Conservation (phyloP, 2,329 filamentous ascomycete species). For the Cladosporium sphaerospermum region DNA sequence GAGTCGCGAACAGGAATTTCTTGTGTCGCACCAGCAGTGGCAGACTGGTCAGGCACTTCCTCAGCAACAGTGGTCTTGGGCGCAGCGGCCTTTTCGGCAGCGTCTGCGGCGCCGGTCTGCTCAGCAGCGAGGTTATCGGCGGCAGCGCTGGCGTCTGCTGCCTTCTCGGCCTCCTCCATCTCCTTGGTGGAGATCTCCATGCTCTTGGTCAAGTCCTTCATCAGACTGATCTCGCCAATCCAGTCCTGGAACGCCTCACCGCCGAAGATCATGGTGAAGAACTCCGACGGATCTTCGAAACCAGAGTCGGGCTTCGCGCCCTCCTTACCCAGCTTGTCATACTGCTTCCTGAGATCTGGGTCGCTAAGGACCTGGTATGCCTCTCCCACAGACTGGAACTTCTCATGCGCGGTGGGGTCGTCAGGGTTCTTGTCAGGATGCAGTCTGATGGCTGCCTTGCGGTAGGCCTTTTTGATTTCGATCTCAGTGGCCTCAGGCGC, state of each 20-base stretch:
- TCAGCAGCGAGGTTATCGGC: constrained; percentile 33
- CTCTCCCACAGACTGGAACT: constrained; percentile 79
- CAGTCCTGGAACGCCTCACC: constrained; percentile 93
- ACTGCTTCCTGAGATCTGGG: constrained; percentile 76
- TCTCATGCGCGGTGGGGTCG: constrained; percentile 86
- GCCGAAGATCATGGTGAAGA: constrained; percentile 97
- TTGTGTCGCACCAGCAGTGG: constrained; percentile 13
- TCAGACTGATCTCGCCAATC: constrained; percentile 96
- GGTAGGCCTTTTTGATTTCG: constrained; percentile 95
- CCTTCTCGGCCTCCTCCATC: constrained; percentile 60
- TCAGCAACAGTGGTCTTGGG: constrained; percentile 9
- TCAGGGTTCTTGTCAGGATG: constrained; percentile 98
- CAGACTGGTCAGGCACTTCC: constrained; percentile 10
- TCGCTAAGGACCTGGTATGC: constrained; percentile 81
- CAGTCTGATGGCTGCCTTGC: constrained; percentile 85
- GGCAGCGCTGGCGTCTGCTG: constrained; percentile 47
- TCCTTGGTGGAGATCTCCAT: constrained; percentile 95
- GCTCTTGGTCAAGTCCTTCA: constrained; percentile 95
- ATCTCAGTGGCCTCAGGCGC: constrained; percentile 78
- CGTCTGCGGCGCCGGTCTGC: constrained; percentile 21
- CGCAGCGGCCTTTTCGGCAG: constrained; percentile 6
- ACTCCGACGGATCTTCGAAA: constrained; percentile 91
- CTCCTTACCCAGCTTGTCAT: constrained; percentile 97
- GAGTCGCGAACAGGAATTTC: constrained; percentile 22
- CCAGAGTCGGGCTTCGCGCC: constrained; percentile 83